phyloP scores from a whole-genome alignment of 1,284 basidiomycete genomes.

The Malassezia globosa region DNA sequence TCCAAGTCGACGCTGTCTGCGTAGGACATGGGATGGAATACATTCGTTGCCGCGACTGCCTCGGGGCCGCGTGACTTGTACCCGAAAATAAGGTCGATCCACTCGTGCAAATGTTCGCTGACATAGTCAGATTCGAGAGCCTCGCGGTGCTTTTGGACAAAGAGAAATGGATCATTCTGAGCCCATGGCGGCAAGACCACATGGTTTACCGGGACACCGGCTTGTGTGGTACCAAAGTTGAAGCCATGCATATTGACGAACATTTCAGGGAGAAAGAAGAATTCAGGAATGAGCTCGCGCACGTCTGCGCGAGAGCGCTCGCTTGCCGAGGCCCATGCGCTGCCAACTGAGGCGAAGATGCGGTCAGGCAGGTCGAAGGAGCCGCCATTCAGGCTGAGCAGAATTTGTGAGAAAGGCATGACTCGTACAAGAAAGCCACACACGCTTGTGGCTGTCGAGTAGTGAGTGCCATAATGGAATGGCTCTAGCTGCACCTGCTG shows the following conservation, averaged over 20 bases:
- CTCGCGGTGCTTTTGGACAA: conserved; percentile 68
- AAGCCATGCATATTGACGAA: conserved; percentile 51
- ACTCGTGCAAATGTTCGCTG: conserved; percentile 69
- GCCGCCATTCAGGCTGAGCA: conserved; percentile 49
- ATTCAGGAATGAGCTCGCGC: conserved; percentile 84
- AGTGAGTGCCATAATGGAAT: conserved; percentile 61
- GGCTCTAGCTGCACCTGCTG: conserved; percentile 64
- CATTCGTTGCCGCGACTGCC: conserved; percentile 59
- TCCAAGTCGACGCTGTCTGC: conserved; percentile 55
- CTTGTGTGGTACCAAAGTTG: conserved; percentile 72
- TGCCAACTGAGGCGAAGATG: conserved; percentile 61
- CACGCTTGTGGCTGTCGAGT: conserved; percentile 90
- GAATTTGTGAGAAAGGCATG: conserved; percentile 53
- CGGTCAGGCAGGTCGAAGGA: conserved; percentile 92
- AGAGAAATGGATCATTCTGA: conserved; percentile 68
- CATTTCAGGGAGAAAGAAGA: conserved; percentile 56
- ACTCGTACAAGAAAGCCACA: conserved; percentile 86
- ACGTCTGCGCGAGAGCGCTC: conserved; percentile 81
- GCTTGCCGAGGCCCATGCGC: conserved; percentile 75
- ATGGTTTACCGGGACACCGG: conserved; percentile 70
- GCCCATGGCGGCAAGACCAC: conserved; percentile 89
- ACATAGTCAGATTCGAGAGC: conserved; percentile 83
- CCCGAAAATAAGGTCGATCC: conserved; percentile 67
- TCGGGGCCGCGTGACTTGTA: conserved; percentile 32
- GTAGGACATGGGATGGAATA: conserved; percentile 88